phyloP scores from a whole-genome alignment of 2,329 filamentous ascomycete genomes.

The Diaporthe ilicicola region DNA sequence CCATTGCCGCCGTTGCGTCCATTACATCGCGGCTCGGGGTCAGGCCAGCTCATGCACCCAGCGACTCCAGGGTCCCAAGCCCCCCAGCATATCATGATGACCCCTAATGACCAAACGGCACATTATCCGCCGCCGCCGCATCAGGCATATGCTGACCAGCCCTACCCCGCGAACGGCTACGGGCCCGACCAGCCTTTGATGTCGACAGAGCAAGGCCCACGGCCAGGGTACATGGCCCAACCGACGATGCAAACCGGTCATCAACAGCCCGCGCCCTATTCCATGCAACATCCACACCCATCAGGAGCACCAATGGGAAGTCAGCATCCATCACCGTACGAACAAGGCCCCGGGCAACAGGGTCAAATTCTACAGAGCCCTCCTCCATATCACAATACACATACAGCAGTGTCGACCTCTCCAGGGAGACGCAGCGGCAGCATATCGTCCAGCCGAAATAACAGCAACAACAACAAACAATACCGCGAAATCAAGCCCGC shows the following conservation, averaged over 20 bases:
- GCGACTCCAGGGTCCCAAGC: conserved; percentile 10
- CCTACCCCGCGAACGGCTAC: conserved; percentile 29
- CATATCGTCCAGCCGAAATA: conserved; percentile 40
- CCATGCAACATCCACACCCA: conserved; percentile 22
- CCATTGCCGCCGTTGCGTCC: conserved; percentile 27
- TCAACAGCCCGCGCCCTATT: conserved; percentile 27
- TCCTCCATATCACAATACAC: conserved; percentile 26
- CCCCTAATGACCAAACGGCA: neutral
- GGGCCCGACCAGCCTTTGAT: conserved; percentile 33
- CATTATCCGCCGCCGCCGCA: conserved; percentile 21
- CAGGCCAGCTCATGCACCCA: conserved; percentile 28
- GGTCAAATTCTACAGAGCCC: conserved; percentile 30
- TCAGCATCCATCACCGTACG: conserved; percentile 16
- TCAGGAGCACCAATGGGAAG: neutral
- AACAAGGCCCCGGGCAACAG: conserved; percentile 19
- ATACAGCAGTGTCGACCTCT: conserved; percentile 40
- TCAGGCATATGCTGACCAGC: conserved; percentile 25
- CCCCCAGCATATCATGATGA: conserved; percentile 24
- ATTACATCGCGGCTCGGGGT: conserved; percentile 27
- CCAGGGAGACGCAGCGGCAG: conserved; percentile 42
- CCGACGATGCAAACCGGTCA: conserved; percentile 24
- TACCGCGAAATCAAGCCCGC: conserved; percentile 68
- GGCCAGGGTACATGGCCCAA: conserved; percentile 31
- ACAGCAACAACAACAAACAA: conserved; percentile 39
- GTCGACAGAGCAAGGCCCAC: conserved; percentile 30